These are phyloP conservation scores for Ziziphus jujuba DNA, from an alignment of 306 rosid genomes.

Conservation along the genomic window DNA sequence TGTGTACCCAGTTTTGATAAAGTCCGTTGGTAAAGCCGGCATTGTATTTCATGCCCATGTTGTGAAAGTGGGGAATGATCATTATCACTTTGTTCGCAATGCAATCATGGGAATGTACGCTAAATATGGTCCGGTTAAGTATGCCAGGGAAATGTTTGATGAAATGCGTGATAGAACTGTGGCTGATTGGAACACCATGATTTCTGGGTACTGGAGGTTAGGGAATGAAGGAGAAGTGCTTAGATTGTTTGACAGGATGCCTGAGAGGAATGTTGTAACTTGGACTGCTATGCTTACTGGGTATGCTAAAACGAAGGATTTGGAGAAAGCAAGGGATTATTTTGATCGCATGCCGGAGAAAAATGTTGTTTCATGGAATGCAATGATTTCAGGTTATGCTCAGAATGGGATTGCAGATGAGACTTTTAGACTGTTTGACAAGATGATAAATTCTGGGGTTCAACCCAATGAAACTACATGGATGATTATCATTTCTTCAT, in stretches of 20 bases:
- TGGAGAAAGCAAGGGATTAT: conserved; percentile 48
- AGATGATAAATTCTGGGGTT: conserved; percentile 41
- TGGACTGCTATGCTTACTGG: conserved; percentile 75
- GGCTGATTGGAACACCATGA: conserved; percentile 69
- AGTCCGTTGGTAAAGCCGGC: conserved; percentile 41
- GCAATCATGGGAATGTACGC: conserved; percentile 42
- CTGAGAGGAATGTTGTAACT: conserved; percentile 42
- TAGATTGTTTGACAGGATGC: conserved; percentile 41
- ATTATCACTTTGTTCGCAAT: conserved; percentile 52
- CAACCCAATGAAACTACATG: conserved; percentile 57
- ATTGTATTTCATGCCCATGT: conserved; percentile 47
- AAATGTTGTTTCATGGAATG: conserved; percentile 75
- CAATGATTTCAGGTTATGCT: conserved; percentile 70
- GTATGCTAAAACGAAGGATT: conserved; percentile 44
- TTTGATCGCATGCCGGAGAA: conserved; percentile 56
- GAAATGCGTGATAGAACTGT: conserved; percentile 52
- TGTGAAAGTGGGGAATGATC: conserved; percentile 39
- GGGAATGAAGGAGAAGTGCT: conserved; percentile 57
- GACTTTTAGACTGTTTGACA: conserved; percentile 50
- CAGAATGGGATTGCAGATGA: conserved; percentile 50
- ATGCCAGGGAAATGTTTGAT: conserved; percentile 53
- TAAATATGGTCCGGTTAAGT: conserved; percentile 35
- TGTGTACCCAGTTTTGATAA: conserved; percentile 50
- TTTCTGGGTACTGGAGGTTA: conserved; percentile 57
- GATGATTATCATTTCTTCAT: conserved; percentile 55